Conservation (phyloP, 2,329 filamentous ascomycete genomes). For the Fusarium sp. region DNA sequence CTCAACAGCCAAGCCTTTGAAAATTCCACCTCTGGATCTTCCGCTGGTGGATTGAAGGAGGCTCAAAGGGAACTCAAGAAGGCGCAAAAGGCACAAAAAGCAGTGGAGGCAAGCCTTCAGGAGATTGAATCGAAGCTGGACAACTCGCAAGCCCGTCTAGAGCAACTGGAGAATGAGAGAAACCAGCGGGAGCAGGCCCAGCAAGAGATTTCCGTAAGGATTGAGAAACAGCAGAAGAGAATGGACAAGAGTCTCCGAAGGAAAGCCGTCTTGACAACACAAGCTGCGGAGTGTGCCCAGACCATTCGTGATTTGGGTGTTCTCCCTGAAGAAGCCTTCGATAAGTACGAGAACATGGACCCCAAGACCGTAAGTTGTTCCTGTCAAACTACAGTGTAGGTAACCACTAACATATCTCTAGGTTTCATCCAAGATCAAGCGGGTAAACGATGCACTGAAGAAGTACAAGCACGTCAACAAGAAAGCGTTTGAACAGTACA, state of each 20-base stretch:
- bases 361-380: slow-evolving; percentile 73
- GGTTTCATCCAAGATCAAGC: slow-evolving; percentile 79
- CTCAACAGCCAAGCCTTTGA: slow-evolving; percentile 82
- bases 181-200: slow-evolving; percentile 76
- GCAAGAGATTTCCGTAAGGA: slow-evolving; percentile 79
- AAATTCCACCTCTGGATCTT: slow-evolving; percentile 67
- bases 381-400: neutral
- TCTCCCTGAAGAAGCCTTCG: slow-evolving; percentile 91
- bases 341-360: slow-evolving; percentile 87
- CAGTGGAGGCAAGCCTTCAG: slow-evolving; percentile 74
- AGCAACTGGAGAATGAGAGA: slow-evolving; percentile 66
- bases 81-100: slow-evolving; percentile 73
- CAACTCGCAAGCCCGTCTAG: slow-evolving; percentile 60
- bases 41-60: slow-evolving; percentile 77
- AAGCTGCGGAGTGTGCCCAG: slow-evolving; percentile 83
- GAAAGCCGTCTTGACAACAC: slow-evolving; percentile 81
- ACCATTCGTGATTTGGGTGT: slow-evolving; percentile 95
- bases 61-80: slow-evolving; percentile 85
- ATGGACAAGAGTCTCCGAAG: slow-evolving; percentile 94
- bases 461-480: slow-evolving; percentile 99
- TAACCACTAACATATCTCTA: slow-evolving; percentile 45
- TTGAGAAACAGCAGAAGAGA: slow-evolving; percentile 86
- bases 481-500: slow-evolving; percentile 99
- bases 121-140: slow-evolving; percentile 81
- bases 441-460: slow-evolving; percentile 91